A percentile compares a stretch with the other conserved stretches of the same genome.
Conservation (phyloP, 176 grass and related monocot genomes). For the Puya raimondii region DNA sequence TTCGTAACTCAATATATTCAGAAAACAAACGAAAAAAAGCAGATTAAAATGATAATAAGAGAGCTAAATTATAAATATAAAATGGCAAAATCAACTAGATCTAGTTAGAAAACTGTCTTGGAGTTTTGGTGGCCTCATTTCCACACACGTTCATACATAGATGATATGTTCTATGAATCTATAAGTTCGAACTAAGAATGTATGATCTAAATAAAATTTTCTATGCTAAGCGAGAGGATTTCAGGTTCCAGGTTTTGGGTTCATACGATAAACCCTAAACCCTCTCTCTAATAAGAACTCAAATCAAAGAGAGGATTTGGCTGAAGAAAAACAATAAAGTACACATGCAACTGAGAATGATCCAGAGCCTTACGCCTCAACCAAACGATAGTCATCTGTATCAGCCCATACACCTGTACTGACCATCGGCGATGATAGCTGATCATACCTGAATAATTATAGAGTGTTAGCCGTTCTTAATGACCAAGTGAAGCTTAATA, state of each 20-base stretch:
- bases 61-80: no score
- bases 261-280: no score
- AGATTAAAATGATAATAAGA: no score
- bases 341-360: neutral
- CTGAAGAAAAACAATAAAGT: neutral
- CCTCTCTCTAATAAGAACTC: no score
- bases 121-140: neutral
- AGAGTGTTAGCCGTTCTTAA: constrained; percentile 3
- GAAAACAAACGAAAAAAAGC: no score
- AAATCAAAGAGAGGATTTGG: no score
- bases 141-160: neutral
- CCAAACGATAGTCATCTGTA: constrained; percentile 51
- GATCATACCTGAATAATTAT: constrained; percentile 42
- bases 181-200: no score
- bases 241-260: neutral
- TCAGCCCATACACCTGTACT: constrained; percentile 47
- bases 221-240: neutral
- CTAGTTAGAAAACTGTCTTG: no score
- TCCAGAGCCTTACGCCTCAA: constrained; percentile 49
- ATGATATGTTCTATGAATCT: neutral
- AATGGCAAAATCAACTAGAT: no score
- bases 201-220: neutral
- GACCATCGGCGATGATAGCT: constrained; percentile 61
- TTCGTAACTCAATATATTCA: no score
- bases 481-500: neutral